phyloP scores from a whole-genome alignment of 83 land plant species.

The Picea abies region DNA sequence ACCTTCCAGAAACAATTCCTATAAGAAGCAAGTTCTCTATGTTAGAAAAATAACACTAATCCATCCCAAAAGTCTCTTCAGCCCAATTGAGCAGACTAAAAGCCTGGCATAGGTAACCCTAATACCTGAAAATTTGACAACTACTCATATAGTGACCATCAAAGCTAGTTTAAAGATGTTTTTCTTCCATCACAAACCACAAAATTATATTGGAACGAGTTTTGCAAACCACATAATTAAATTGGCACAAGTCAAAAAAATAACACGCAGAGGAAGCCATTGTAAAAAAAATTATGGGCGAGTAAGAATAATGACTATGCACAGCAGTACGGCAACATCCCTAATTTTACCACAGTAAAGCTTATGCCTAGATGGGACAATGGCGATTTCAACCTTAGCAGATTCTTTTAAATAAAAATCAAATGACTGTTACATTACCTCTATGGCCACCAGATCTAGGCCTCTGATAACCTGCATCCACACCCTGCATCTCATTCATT shows the following conservation, averaged over 20 bases:
- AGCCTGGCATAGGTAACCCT: neutral
- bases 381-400: neutral
- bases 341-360: too few relatives aligned
- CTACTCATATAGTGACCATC: neutral
- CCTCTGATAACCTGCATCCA: conserved; percentile 7
- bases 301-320: too few relatives aligned
- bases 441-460: conserved; percentile 13
- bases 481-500: conserved; percentile 6
- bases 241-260: neutral
- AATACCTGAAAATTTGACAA: neutral
- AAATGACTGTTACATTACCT: neutral
- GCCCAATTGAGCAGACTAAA: neutral
- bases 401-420: neutral
- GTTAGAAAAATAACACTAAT: neutral
- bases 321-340: too few relatives aligned
- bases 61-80: too few relatives aligned
- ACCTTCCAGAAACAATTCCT: conserved; percentile 4
- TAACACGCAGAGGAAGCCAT: neutral
- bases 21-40: neutral
- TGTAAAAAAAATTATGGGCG: neutral
- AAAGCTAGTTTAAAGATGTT: neutral
- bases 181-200: neutral
- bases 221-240: neutral
- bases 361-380: too few relatives aligned
- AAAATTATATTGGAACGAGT: neutral